Evolutionary conservation across 441 rosid species (phyloP).

Genomic region (Capsella rubella): DNA sequence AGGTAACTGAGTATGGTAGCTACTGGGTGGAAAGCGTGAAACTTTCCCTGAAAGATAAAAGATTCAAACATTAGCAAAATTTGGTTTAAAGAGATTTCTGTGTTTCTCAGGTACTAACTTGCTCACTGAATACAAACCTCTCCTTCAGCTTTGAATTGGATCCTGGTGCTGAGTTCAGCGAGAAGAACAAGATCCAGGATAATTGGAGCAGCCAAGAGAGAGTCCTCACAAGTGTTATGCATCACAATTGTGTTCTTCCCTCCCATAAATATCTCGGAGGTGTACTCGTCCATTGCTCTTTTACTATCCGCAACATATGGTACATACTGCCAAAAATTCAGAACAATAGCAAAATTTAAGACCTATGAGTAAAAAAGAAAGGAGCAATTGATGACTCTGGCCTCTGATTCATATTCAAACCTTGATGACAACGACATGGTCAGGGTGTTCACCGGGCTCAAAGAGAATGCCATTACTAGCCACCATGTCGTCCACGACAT

Average conservation of each 20-base stretch:
- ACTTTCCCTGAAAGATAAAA: conserved; percentile 66
- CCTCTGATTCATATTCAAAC: conserved; percentile 41
- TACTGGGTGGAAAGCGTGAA: conserved; percentile 95
- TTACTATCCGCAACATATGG: conserved; percentile 96
- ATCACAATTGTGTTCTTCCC: conserved; percentile 88
- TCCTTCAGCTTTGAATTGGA: conserved; percentile 84
- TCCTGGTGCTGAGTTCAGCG: conserved; percentile 92
- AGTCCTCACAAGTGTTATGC: conserved; percentile 97
- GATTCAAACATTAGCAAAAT: background rate
- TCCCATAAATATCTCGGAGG: conserved; percentile 97
- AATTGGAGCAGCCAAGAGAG: conserved; percentile 96
- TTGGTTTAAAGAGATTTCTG: background rate
- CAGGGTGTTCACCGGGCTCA: conserved; percentile 96
- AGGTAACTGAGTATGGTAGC: conserved; percentile 98
- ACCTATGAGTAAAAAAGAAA: background rate
- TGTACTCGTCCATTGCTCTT: conserved; percentile 98
- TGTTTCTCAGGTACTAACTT: background rate
- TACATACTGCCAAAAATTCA: conserved; percentile 59
- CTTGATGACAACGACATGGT: conserved; percentile 97
- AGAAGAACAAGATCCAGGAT: conserved; percentile 94
- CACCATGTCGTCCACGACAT: conserved; percentile 97
- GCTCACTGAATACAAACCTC: conserved; percentile 60
- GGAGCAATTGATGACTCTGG: background rate
- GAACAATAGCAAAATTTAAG: background rate
- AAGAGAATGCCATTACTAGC: conserved; percentile 88